Conservation (phyloP, 768 basidiomycete species). For the Coprinellus micaceus region DNA sequence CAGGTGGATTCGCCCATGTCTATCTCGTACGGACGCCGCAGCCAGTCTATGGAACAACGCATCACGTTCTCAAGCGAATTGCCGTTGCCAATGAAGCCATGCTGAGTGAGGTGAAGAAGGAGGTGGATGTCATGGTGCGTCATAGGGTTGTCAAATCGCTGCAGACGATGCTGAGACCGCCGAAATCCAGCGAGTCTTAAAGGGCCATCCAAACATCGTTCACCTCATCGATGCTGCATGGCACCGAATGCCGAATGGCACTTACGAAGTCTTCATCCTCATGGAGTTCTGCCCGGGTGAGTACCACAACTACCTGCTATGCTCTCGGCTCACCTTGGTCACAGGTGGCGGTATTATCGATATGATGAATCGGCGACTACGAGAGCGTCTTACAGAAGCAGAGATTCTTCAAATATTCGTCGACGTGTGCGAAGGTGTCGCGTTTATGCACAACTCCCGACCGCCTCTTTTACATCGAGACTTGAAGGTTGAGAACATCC, state of each 20-base stretch:
- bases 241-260: constrained; percentile 76
- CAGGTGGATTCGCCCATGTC: constrained; percentile 97
- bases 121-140: constrained; percentile 97
- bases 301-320: constrained; percentile 13
- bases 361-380: constrained; percentile 96
- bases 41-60: constrained; percentile 87
- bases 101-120: constrained; percentile 91
- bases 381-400: constrained; percentile 90
- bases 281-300: constrained; percentile 96
- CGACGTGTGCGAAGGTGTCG: constrained; percentile 95
- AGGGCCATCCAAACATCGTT: constrained; percentile 93
- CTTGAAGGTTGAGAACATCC: constrained; percentile 98
- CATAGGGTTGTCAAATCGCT: constrained; percentile 10
- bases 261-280: constrained; percentile 94
- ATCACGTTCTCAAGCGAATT: constrained; percentile 96
- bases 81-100: constrained; percentile 87
- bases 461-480: constrained; percentile 94
- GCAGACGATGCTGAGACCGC: constrained; percentile 25
- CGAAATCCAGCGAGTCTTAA: constrained; percentile 69
- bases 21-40: constrained; percentile 87
- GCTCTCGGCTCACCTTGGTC: constrained; percentile 10
- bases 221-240: constrained; percentile 95
- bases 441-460: constrained; percentile 90
- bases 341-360: constrained; percentile 97
- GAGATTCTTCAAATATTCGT: constrained; percentile 98